Conservation (phyloP, 768 basidiomycete genomes). For the Rhodocollybia butyracea region DNA sequence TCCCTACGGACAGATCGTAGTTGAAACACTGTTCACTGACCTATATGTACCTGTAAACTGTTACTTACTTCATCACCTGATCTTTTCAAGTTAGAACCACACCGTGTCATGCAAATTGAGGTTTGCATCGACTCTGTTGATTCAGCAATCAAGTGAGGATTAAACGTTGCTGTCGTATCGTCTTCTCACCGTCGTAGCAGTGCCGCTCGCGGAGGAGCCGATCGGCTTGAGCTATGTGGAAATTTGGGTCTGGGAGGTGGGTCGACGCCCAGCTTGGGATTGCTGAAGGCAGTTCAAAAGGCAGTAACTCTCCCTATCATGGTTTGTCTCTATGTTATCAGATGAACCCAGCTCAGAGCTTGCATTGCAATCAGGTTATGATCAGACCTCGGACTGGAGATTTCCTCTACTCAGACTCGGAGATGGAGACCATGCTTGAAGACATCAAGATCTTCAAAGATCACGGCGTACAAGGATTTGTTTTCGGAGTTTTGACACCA, state of each 20-base stretch:
- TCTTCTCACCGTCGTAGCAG: conserved; percentile 30
- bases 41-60: background rate
- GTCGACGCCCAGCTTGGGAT: conserved; percentile 77
- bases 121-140: conserved; percentile 78
- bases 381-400: conserved; percentile 77
- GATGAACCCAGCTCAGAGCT: background rate
- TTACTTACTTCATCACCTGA: background rate
- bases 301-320: conserved; percentile 51
- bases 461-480: conserved; percentile 59
- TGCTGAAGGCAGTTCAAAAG: conserved; percentile 55
- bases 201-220: conserved; percentile 66
- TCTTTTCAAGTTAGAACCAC: background rate
- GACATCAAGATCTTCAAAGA: conserved; percentile 65
- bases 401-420: conserved; percentile 67
- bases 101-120: conserved; percentile 36
- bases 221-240: conserved; percentile 74
- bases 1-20: too few relatives aligned
- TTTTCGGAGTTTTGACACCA: conserved; percentile 57
- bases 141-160: conserved; percentile 61
- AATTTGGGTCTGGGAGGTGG: conserved; percentile 75
- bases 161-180: background rate
- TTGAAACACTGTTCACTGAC: background rate
- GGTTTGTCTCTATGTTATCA: conserved; percentile 36
- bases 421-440: conserved; percentile 70
- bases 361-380: conserved; percentile 54